These are phyloP conservation scores for Arthrobotrys entomopaga DNA, from an alignment of 2,329 filamentous ascomycete genomes.

Conservation along the genomic window DNA sequence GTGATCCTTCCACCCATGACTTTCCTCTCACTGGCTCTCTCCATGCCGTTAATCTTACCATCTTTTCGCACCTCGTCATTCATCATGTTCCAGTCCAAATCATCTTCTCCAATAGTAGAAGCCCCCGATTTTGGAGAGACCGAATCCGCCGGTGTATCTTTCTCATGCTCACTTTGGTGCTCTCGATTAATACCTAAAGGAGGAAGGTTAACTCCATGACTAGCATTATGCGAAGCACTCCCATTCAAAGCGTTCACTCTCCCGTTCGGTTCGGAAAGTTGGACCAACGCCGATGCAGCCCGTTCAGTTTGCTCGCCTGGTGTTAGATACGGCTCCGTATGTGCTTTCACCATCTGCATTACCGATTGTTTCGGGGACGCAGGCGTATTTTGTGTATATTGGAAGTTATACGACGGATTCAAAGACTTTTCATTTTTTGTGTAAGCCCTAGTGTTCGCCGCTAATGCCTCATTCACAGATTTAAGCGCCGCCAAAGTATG, in stretches of 20 bases:
- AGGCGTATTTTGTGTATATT: not conserved
- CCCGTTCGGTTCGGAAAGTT: not conserved
- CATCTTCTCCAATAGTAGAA: not conserved
- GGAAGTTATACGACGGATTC: slow-evolving; percentile 6
- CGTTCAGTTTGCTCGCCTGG: not conserved
- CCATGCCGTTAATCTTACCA: no score
- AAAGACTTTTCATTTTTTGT: slow-evolving; percentile 4
- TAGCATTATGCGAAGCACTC: not conserved
- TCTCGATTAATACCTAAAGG: not conserved
- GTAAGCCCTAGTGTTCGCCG: slow-evolving; percentile 1
- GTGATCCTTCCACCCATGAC: no score
- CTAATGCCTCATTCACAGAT: not conserved
- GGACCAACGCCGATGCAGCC: slow-evolving; percentile 20
- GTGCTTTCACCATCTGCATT: not conserved
- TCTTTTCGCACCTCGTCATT: no score
- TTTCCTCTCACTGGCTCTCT: no score
- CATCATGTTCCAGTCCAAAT: no score
- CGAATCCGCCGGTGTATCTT: not conserved
- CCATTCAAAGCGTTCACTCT: not conserved
- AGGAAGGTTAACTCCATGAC: no score
- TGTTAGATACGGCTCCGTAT: not conserved
- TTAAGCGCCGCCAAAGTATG: not conserved
- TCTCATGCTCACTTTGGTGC: not conserved
- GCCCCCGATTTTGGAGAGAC: not conserved
- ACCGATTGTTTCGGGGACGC: not conserved